Conservation (phyloP, 192 early-diverging fungal genomes). For the Backusella sp. region DNA sequence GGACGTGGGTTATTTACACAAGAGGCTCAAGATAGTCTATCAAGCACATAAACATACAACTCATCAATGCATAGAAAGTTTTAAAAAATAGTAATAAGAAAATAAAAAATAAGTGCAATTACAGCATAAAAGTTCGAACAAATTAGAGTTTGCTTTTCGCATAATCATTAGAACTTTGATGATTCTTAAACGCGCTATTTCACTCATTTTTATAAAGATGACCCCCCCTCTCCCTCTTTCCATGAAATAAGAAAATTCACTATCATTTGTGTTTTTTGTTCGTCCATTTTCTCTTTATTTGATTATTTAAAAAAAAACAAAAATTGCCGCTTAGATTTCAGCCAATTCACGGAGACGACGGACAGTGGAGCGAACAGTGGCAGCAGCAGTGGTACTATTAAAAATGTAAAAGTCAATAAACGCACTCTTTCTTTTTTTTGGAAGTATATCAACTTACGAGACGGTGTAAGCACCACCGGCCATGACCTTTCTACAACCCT, state of each 20-base stretch:
- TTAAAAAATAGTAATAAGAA: background rate
- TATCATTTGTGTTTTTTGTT: background rate
- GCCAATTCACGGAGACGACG: constrained; percentile 97
- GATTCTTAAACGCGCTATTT: background rate
- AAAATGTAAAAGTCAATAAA: background rate
- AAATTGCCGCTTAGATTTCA: constrained; percentile 68
- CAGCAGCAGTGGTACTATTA: constrained; percentile 78
- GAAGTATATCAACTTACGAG: constrained; percentile 31
- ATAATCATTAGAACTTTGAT: background rate
- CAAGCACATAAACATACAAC: background rate
- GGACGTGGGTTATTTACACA: constrained; percentile 45
- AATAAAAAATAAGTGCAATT: background rate
- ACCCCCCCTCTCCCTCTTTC: background rate
- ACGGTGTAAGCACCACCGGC: constrained; percentile 62
- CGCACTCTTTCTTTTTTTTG: background rate
- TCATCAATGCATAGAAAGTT: background rate
- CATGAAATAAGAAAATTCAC: background rate
- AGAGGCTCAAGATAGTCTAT: background rate
- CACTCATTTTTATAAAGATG: background rate
- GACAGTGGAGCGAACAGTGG: constrained; percentile 90
- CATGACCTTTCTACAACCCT: constrained; percentile 90
- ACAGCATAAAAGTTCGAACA: background rate
- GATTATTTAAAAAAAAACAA: background rate
- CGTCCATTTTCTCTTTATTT: constrained; percentile 2
- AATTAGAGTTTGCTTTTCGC: background rate